Conservation (phyloP, 1,284 basidiomycete genomes). For the Serendipita sp. region DNA sequence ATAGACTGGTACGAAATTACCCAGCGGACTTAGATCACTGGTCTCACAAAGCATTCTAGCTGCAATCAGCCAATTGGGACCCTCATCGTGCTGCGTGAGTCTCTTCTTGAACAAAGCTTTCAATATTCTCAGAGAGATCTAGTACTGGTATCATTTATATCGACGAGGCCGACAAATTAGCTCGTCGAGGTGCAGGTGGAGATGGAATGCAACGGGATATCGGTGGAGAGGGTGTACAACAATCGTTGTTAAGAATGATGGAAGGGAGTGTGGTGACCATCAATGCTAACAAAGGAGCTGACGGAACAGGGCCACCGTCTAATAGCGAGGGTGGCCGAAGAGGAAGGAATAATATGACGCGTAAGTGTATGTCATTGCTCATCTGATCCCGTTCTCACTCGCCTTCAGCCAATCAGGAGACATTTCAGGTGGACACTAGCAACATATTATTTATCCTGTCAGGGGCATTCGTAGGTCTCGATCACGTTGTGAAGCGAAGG, state of each 20-base stretch:
- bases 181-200: conserved; percentile 42
- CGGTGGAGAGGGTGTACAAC: conserved; percentile 91
- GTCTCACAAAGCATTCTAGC: conserved; percentile 24
- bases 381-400: neutral
- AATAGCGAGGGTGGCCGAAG: neutral
- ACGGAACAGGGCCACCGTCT: conserved; percentile 23
- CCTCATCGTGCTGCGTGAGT: conserved; percentile 58
- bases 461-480: conserved; percentile 88
- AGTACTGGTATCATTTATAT: conserved; percentile 91
- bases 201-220: conserved; percentile 73
- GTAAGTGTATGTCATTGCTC: neutral
- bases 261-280: conserved; percentile 80
- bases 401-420: conserved; percentile 47
- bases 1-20: conserved; percentile 44
- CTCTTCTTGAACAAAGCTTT: neutral
- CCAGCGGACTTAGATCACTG: neutral
- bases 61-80: conserved; percentile 80
- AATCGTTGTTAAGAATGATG: conserved; percentile 81
- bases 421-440: conserved; percentile 68
- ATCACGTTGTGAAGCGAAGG: conserved; percentile 64
- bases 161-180: conserved; percentile 91
- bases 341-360: neutral
- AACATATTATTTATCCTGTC: conserved; percentile 85
- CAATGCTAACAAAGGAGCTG: conserved; percentile 50
- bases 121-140: conserved; percentile 11